Base-by-base conservation (phyloP, 805 yeast species). In the Cyberlindnera amylophila region DNA sequence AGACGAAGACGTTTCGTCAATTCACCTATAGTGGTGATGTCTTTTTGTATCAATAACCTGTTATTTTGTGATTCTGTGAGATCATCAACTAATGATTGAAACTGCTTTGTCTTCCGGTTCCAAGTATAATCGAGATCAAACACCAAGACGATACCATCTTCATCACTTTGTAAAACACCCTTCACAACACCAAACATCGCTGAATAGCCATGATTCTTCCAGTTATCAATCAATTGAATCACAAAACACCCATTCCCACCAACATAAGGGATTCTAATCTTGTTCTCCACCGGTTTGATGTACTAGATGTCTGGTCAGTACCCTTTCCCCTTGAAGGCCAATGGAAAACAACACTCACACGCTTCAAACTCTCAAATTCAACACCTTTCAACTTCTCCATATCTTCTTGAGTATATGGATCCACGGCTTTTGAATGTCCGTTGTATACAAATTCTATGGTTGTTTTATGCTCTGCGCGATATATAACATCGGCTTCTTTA, bases 51-150 rank as follows among this genome's bases (percentile, higher is more conserved):
- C n/a, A 28, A 14, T 4, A 32, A 13, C 16, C 36, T 19, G 17
- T 8, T 4, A 4, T 4, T 12, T 13, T 32, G 31, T 6, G 36
- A 23, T 3, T 21, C 17, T 15, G 34, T 23, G 4, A 38, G 36
- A 5, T 11, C 13, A 24, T 6, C 13, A 4, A 14, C 19, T 7
- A 47, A 35, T 7, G 16, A 10, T 8, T 12, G 15, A 17, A 34
- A 39, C 27, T 23, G 6, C 6, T 15, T n/a, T 21, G 31, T 42
- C 28, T 39, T 45, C 11, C 1, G 3, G 24, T 42, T 47, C 45
- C 44, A 47, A 3, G 44, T 42, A 34, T 39, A 45, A 17, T 38
- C 47, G 9, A 47, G 38, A 32, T 47, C 51, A 30, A 45, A 28
- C 16, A 47, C 27, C 28, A 27, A 14, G 4, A 27, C 30, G 6